A percentile compares a stretch with the other conserved stretches of the same genome.
phyloP scores from a whole-genome alignment of 768 basidiomycete species.

The Guyanaporus albipodus region DNA sequence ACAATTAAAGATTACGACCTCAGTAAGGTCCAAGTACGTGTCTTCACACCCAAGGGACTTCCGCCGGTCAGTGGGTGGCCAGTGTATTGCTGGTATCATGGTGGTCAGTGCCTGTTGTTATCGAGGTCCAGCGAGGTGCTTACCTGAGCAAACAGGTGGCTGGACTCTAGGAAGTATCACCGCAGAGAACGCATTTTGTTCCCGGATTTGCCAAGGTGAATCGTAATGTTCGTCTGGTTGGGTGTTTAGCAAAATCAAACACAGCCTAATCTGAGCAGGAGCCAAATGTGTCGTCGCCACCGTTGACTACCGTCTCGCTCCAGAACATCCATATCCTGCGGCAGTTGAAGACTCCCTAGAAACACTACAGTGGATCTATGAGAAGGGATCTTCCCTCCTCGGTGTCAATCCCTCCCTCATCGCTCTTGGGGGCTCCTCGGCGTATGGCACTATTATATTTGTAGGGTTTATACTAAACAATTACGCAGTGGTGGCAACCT shows the following conservation, averaged over 20 bases:
- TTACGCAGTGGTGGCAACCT: slow-evolving; percentile 65
- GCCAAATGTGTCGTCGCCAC: slow-evolving; percentile 33
- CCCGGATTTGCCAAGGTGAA: slow-evolving; percentile 28
- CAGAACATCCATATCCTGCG: slow-evolving; percentile 33
- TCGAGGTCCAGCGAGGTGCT: background rate
- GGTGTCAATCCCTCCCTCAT: slow-evolving; percentile 48
- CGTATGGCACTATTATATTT: slow-evolving; percentile 34
- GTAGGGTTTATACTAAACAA: background rate
- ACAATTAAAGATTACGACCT: slow-evolving; percentile 50
- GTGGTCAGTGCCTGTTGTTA: slow-evolving; percentile 40
- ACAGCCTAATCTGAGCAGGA: slow-evolving; percentile 10
- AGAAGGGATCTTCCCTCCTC: slow-evolving; percentile 45
- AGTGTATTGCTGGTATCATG: slow-evolving; percentile 70
- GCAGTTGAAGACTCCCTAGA: slow-evolving; percentile 33
- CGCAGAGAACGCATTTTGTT: slow-evolving; percentile 56
- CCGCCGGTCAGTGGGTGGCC: slow-evolving; percentile 62
- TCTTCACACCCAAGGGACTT: slow-evolving; percentile 54
- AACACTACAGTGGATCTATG: slow-evolving; percentile 34
- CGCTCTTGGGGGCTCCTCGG: slow-evolving; percentile 72
- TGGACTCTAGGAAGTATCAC: slow-evolving; percentile 71
- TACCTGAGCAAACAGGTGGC: slow-evolving; percentile 46
- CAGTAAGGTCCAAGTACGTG: slow-evolving; percentile 51
- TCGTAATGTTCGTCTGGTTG: background rate
- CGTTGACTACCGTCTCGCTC: slow-evolving; percentile 34
- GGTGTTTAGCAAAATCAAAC: background rate